phyloP scores from a whole-genome alignment of 805 yeast species.

The Jamesozyma gamospora region DNA sequence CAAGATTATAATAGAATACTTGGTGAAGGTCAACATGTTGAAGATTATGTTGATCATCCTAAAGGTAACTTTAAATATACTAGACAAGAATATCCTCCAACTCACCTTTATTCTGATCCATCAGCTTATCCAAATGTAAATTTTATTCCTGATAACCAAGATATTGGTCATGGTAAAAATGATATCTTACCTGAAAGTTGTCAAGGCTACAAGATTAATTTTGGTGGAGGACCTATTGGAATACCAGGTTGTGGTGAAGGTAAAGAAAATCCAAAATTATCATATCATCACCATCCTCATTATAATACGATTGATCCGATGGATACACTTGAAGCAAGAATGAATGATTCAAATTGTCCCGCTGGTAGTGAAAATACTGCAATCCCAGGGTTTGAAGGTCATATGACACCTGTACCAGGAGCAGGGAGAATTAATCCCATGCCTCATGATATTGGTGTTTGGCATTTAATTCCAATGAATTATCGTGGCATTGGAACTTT shows the following conservation, averaged over 20 bases:
- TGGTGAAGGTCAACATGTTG: conserved; percentile 9
- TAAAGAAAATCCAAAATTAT: not conserved
- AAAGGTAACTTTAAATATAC: not conserved
- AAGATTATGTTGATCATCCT: conserved; percentile 3
- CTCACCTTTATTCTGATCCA: conserved; percentile 3
- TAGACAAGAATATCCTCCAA: conserved; percentile 7
- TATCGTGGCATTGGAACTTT: not conserved
- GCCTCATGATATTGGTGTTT: conserved; percentile 3
- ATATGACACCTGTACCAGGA: conserved; percentile 11
- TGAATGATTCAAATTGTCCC: conserved; percentile 8
- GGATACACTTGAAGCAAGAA: conserved; percentile 8
- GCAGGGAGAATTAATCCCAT: conserved; percentile 7
- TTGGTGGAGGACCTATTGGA: conserved; percentile 2
- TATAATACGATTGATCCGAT: conserved; percentile 3
- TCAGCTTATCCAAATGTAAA: conserved; percentile 4
- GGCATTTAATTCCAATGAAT: conserved; percentile 5
- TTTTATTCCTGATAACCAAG: conserved; percentile 6
- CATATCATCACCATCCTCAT: no score
- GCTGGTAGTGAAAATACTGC: conserved; percentile 6
- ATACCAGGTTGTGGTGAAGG: conserved; percentile 12
- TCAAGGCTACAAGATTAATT: conserved; percentile 2
- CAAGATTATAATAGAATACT: conserved; percentile 5
- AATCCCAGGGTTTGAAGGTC: conserved; percentile 7
- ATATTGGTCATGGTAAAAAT: not conserved
- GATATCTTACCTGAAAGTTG: conserved; percentile 5